phyloP scores from a whole-genome alignment of 1,284 basidiomycete species.

The Ustilago xerochloae region DNA sequence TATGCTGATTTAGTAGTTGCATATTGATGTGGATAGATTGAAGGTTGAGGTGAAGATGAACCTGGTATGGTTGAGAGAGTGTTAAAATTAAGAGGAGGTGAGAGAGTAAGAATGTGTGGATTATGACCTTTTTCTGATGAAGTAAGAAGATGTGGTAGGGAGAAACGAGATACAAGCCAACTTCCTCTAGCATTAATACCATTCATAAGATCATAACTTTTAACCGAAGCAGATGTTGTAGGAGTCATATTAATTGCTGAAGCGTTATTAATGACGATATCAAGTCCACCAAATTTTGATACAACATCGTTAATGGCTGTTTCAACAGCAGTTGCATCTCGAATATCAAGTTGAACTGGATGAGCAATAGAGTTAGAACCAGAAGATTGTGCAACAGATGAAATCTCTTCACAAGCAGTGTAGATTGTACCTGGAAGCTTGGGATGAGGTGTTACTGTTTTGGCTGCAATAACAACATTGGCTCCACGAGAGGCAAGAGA shows the following conservation, averaged over 20 bases:
- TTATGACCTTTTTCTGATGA: slow-evolving; percentile 45
- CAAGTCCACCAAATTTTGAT: slow-evolving; percentile 59
- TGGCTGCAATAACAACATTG: slow-evolving; percentile 62
- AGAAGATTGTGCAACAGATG: slow-evolving; percentile 32
- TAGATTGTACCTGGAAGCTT: slow-evolving; percentile 67
- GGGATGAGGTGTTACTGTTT: slow-evolving; percentile 47
- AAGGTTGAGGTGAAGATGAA: neutral
- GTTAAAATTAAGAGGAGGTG: slow-evolving; percentile 56
- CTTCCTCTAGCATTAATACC: slow-evolving; percentile 63
- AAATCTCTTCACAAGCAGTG: slow-evolving; percentile 64
- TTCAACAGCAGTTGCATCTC: slow-evolving; percentile 56
- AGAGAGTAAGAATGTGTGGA: slow-evolving; percentile 66
- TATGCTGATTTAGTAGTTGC: slow-evolving; percentile 50
- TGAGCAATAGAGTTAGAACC: slow-evolving; percentile 41
- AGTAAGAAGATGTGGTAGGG: slow-evolving; percentile 61
- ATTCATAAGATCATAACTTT: slow-evolving; percentile 54
- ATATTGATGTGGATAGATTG: slow-evolving; percentile 47
- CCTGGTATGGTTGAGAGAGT: slow-evolving; percentile 53
- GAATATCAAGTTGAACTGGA: slow-evolving; percentile 66
- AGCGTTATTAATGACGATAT: slow-evolving; percentile 67
- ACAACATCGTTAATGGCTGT: slow-evolving; percentile 50
- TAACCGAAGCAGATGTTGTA: slow-evolving; percentile 48
- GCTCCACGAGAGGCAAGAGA: slow-evolving; percentile 52
- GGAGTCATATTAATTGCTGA: slow-evolving; percentile 62
- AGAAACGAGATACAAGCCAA: slow-evolving; percentile 60